Conservation (phyloP, 2,329 filamentous ascomycete species). For the Aspergillus ochraceus region DNA sequence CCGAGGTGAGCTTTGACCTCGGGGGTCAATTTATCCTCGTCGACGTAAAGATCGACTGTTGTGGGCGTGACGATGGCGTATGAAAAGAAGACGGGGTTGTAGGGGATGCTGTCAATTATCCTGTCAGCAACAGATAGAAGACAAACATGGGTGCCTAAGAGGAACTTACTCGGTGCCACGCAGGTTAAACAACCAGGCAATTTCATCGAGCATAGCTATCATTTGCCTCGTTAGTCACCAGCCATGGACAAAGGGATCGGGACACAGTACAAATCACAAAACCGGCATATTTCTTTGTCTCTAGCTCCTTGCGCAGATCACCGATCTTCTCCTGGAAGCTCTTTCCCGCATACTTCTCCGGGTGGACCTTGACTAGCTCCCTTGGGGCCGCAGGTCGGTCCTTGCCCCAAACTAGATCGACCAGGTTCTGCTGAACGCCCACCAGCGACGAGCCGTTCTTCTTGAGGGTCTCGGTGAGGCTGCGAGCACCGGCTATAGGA, state of each 20-base stretch:
- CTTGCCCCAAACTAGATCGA: conserved; percentile 85
- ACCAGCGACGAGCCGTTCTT: conserved; percentile 75
- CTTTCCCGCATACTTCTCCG: conserved; percentile 76
- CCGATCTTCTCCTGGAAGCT: conserved; percentile 77
- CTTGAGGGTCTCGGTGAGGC: conserved; percentile 83
- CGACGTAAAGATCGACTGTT: conserved; percentile 77
- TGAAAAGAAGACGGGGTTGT: conserved; percentile 98
- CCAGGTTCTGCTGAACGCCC: conserved; percentile 75
- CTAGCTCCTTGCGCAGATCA: conserved; percentile 85
- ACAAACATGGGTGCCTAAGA: background rate
- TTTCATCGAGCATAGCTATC: conserved; percentile 82
- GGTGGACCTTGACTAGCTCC: conserved; percentile 72
- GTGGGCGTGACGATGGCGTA: conserved; percentile 83
- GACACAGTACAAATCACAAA: conserved; percentile 69
- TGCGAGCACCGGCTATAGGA: conserved; percentile 61
- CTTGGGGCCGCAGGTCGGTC: conserved; percentile 72
- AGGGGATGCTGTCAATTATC: conserved; percentile 65
- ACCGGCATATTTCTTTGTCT: conserved; percentile 83
- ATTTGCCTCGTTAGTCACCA: conserved; percentile 14
- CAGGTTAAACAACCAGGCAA: conserved; percentile 98
- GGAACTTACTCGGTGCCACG: conserved; percentile 73
- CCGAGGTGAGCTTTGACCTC: conserved; percentile 70
- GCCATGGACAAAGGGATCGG: background rate
- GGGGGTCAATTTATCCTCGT: conserved; percentile 71
- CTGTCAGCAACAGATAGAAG: conserved; percentile 6